Conservation (phyloP, 768 basidiomycete species). For the Roridomyces roridus region DNA sequence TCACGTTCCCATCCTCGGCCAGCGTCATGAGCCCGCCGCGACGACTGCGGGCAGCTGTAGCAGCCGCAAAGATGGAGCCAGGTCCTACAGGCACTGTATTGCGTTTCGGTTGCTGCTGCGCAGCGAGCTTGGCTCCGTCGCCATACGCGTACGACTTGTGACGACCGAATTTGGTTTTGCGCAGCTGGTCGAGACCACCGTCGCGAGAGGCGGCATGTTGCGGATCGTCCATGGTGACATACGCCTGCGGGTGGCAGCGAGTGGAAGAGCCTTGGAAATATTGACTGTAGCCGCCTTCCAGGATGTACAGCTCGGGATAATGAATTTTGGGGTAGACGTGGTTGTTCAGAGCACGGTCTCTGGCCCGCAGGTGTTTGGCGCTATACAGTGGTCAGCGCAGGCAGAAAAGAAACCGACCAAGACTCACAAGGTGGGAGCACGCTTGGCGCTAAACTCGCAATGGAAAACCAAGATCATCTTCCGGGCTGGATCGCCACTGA, state of each 20-base stretch:
- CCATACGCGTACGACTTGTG: conserved; percentile 94
- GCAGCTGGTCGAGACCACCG: conserved; percentile 91
- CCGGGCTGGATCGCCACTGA: conserved; percentile 73
- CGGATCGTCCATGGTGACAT: conserved; percentile 96
- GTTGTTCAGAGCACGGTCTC: conserved; percentile 88
- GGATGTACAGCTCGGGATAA: conserved; percentile 96
- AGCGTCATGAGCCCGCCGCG: conserved; percentile 67
- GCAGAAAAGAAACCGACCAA: neutral
- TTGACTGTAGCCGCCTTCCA: conserved; percentile 94
- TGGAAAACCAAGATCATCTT: conserved; percentile 95
- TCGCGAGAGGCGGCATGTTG: conserved; percentile 78
- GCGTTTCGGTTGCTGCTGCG: conserved; percentile 59
- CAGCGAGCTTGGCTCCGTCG: conserved; percentile 59
- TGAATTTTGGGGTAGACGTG: conserved; percentile 90
- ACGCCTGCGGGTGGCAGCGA: conserved; percentile 82
- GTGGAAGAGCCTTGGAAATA: conserved; percentile 75
- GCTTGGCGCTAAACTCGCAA: conserved; percentile 95
- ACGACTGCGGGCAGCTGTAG: conserved; percentile 69
- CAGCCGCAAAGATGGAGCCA: conserved; percentile 69
- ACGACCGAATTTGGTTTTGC: conserved; percentile 85
- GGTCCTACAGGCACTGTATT: conserved; percentile 67
- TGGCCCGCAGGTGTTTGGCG: conserved; percentile 91
- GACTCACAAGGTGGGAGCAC: conserved; percentile 93
- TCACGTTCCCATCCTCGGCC: conserved; percentile 67
- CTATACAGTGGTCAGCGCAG: conserved; percentile 43